Percentiles rank a stretch among this genome's conserved stretches.
Evolutionary conservation across 2,329 filamentous ascomycete genomes (phyloP).

Genomic region (Microdochium trichocladiopsis): DNA sequence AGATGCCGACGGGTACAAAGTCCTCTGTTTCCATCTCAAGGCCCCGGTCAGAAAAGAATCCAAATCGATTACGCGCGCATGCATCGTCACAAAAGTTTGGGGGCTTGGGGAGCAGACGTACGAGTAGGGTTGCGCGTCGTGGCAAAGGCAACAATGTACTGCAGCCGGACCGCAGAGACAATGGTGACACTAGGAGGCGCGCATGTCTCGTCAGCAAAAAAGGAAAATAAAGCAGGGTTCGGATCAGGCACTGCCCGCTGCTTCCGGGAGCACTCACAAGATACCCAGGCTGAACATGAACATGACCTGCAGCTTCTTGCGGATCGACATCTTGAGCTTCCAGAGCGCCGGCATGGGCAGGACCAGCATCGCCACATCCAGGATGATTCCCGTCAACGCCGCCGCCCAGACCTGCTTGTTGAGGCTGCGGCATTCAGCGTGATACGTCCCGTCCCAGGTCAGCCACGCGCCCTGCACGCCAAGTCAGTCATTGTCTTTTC

Average conservation of each 20-base stretch:
- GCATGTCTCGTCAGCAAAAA: no score
- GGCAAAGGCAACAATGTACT: constrained; percentile 18
- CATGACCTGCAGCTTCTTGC: constrained; percentile 36
- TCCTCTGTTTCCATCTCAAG: no score
- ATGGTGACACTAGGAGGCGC: constrained; percentile 22
- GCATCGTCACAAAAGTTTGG: not conserved
- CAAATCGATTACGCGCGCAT: no score
- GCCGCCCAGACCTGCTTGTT: constrained; percentile 27
- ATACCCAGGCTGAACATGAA: constrained; percentile 16
- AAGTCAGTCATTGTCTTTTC: not conserved
- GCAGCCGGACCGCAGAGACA: constrained; percentile 21
- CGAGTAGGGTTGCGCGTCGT: constrained; percentile 20
- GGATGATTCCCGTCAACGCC: constrained; percentile 29
- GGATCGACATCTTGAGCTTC: constrained; percentile 31
- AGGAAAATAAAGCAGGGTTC: no score
- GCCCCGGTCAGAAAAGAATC: no score
- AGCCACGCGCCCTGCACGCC: not conserved
- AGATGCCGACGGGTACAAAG: constrained; percentile 18
- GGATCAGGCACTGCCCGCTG: no score
- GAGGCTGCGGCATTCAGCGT: constrained; percentile 18
- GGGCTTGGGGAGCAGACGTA: not conserved
- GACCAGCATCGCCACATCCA: constrained; percentile 32
- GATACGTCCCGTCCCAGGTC: constrained; percentile 22
- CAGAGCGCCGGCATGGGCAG: constrained; percentile 34
- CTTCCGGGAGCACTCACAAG: not conserved